Evolutionary conservation across 345 rosid genomes (phyloP).

Genomic region (Eucalyptus polyanthemos): DNA sequence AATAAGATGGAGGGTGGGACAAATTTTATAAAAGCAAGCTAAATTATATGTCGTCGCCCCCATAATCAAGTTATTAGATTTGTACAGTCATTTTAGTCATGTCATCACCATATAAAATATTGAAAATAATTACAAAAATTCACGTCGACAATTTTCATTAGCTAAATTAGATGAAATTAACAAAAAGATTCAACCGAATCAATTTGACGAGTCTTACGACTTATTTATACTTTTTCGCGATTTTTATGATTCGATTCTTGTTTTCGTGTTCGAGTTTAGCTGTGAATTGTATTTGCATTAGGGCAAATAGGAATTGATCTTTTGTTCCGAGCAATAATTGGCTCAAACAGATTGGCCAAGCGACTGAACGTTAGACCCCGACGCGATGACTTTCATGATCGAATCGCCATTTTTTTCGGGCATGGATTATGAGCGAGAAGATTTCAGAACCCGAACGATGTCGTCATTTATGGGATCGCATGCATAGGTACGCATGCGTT

Average conservation of each 20-base stretch:
- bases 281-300: not conserved
- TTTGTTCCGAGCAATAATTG: not conserved
- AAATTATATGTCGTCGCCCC: too few species aligned
- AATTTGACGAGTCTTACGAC: rapidly evolving
- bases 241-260: too few species aligned
- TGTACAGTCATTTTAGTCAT: too few species aligned
- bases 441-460: not conserved
- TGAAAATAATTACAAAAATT: too few species aligned
- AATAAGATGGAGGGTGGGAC: too few species aligned
- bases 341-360: not conserved
- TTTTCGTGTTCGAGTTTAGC: not conserved
- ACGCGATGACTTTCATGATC: not conserved
- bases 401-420: not conserved
- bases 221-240: rapidly evolving
- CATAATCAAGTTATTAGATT: too few species aligned
- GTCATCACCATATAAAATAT: too few species aligned
- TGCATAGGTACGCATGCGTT: not conserved
- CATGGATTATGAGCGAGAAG: rapidly evolving
- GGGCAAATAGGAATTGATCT: not conserved
- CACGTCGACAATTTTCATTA: too few species aligned
- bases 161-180: too few species aligned
- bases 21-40: too few species aligned
- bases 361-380: not conserved
- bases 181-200: rapidly evolving
- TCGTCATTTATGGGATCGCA: not conserved